Conservation (phyloP, 2,329 filamentous ascomycete genomes). For the Colletotrichum lupini region DNA sequence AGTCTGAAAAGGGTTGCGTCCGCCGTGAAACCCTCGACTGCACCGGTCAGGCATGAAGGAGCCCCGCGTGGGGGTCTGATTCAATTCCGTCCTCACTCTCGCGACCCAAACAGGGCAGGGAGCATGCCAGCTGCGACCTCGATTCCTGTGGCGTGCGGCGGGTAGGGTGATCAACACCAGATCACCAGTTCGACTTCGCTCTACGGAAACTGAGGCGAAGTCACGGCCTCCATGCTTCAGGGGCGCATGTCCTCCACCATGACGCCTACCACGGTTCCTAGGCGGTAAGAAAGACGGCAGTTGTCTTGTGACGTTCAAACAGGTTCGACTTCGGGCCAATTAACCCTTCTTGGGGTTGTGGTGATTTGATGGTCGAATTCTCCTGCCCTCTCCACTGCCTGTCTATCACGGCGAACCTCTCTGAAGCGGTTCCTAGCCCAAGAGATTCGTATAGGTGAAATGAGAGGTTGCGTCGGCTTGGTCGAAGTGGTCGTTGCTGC, state of each 20-base stretch:
- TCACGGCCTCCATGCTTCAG: constrained; percentile 15
- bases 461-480: background rate
- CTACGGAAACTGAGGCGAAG: constrained; percentile 20
- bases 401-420: background rate
- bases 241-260: constrained; percentile 10
- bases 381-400: background rate
- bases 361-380: background rate
- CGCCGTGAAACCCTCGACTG: constrained; percentile 23
- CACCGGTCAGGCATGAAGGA: constrained; percentile 22
- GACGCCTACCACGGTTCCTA: constrained; percentile 7
- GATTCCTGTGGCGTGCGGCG: constrained; percentile 18
- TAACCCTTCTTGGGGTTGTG: background rate
- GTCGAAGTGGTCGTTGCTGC: background rate
- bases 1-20: constrained; percentile 30
- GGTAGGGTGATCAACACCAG: constrained; percentile 23
- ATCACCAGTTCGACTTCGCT: constrained; percentile 8
- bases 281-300: constrained; percentile 5
- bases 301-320: constrained; percentile 12
- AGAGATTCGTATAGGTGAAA: background rate
- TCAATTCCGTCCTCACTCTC: constrained; percentile 9
- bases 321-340: background rate
- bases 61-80: constrained; percentile 34
- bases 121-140: constrained; percentile 26
- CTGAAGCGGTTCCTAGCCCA: background rate
- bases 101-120: constrained; percentile 19